Percentiles rank a stretch among this genome's conserved stretches.
These are phyloP conservation scores for Colletotrichum agaves DNA, from an alignment of 2,329 filamentous ascomycete genomes.

Conservation along the genomic window DNA sequence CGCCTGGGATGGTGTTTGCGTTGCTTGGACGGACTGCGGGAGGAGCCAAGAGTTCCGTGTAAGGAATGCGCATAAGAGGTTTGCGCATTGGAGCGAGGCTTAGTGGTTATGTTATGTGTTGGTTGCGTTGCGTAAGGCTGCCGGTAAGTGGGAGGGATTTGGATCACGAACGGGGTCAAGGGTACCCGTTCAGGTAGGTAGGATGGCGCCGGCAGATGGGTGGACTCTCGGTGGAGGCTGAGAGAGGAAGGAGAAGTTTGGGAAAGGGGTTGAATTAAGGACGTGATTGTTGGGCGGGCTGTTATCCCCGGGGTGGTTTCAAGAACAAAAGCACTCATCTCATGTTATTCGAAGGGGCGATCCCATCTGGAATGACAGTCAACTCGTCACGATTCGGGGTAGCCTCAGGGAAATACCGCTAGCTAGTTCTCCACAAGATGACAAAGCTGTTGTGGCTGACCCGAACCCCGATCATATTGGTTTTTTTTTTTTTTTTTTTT, in stretches of 20 bases:
- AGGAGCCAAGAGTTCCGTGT: constrained; percentile 82
- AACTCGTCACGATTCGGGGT: constrained; percentile 33
- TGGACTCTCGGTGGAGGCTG: constrained; percentile 21
- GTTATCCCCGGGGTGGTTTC: constrained; percentile 1
- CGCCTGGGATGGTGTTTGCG: constrained; percentile 76
- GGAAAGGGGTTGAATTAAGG: constrained; percentile 1
- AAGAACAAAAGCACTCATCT: constrained; percentile 28
- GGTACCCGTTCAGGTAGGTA: constrained; percentile 5
- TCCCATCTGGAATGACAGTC: constrained; percentile 12
- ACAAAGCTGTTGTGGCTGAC: constrained; percentile 33
- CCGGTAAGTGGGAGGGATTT: constrained; percentile 29
- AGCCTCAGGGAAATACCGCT: constrained; percentile 16
- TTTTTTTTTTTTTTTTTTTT: not conserved
- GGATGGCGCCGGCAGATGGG: constrained; percentile 13
- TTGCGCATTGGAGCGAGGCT: constrained; percentile 64
- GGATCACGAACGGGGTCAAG: constrained; percentile 6
- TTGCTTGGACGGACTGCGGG: constrained; percentile 79
- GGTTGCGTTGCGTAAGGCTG: constrained; percentile 30
- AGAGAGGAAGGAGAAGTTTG: constrained; percentile 5
- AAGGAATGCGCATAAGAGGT: constrained; percentile 88
- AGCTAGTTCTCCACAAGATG: constrained; percentile 7
- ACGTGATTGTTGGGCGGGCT: constrained; percentile 5
- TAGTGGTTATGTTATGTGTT: constrained; percentile 12
- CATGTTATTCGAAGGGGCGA: constrained; percentile 25
- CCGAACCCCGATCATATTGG: not conserved